Base-by-base conservation (phyloP, 2,329 filamentous ascomycete species). In the Aspergillus intermedius region DNA sequence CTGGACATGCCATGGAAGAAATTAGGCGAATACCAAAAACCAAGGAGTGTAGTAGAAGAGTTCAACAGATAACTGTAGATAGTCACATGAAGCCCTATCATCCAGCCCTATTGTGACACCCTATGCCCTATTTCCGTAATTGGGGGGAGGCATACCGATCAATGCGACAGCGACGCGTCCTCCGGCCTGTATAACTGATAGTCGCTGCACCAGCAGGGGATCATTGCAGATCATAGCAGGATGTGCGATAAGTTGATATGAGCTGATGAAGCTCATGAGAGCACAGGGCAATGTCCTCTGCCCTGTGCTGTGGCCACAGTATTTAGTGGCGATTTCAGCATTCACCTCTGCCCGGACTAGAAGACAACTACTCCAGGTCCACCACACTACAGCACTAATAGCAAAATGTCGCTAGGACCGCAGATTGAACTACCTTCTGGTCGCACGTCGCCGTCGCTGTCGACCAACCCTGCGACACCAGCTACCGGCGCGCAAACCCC, bases 401-500 rank as follows among this genome's bases (percentile, higher is more conserved):
- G 9, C 30, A 35, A 35, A 35, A 35, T 35, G 34, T 35, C 34
- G 34, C 34, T 35, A 35, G 34, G 34, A 35, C 34, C 34, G 15
- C 34, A 7, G 10, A 35, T 9, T 12, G 34, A 35, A 35, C 8
- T 19, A 17, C 19, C 21, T 3, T 45, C 44, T 6, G 15, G 15
- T 25, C 44, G 44, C 32, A 39, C 44, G 10, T 39, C 44, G 6
- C 37, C 32, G 6, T 45, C 44, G 7, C 19, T 19, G 30, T 17
- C 19, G 12, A 45, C 28, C 13, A 45, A 32, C 5, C 30, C 42
- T 5, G 30, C 50, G 2, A 63, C 60, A 4, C 61, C 61, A 15
- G 58, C 53, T 30, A 64, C 60, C 13, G 60, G 60, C 37, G 53
- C 59, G 3, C 58, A 63, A 50, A 63, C 61, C 2, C 60, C 61